Percentiles rank a stretch among this genome's conserved stretches.
These are phyloP conservation scores for Aspergillus vadensis DNA, from an alignment of 2,329 filamentous ascomycete species.

Conservation along the genomic window DNA sequence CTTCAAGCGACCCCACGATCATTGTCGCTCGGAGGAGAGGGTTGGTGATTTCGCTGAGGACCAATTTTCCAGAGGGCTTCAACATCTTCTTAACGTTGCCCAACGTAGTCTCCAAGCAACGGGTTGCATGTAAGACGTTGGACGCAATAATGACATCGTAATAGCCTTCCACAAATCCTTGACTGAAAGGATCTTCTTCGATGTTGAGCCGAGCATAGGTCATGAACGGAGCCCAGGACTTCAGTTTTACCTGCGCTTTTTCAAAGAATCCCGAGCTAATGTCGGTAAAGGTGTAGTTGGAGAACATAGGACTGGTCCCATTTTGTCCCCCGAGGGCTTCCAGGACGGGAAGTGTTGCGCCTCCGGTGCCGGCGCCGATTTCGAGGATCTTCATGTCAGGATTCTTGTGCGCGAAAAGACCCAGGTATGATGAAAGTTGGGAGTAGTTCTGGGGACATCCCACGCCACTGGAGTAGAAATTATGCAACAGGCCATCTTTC, in stretches of 20 bases:
- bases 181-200: slow-evolving; percentile 1
- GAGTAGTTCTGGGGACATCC: neutral
- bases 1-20: neutral
- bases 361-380: slow-evolving; percentile 3
- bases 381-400: slow-evolving; percentile 1
- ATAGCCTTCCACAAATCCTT: slow-evolving; percentile 5
- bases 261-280: neutral
- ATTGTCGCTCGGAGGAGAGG: neutral
- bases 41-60: slow-evolving; percentile 53
- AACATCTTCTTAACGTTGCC: slow-evolving; percentile 43
- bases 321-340: neutral
- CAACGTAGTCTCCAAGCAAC: neutral
- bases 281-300: slow-evolving; percentile 9
- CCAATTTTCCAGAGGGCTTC: slow-evolving; percentile 54
- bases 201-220: slow-evolving; percentile 4
- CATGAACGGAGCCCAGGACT: neutral
- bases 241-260: neutral
- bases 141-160: slow-evolving; percentile 10
- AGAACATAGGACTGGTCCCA: neutral
- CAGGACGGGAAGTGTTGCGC: neutral
- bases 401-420: neutral
- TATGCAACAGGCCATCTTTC: neutral
- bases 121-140: slow-evolving; percentile 7
- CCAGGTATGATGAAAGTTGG: neutral
- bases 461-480: neutral